These are phyloP conservation scores for Rubia yunnanensis DNA, from an alignment of 257 asterid genomes.

Conservation along the genomic window DNA sequence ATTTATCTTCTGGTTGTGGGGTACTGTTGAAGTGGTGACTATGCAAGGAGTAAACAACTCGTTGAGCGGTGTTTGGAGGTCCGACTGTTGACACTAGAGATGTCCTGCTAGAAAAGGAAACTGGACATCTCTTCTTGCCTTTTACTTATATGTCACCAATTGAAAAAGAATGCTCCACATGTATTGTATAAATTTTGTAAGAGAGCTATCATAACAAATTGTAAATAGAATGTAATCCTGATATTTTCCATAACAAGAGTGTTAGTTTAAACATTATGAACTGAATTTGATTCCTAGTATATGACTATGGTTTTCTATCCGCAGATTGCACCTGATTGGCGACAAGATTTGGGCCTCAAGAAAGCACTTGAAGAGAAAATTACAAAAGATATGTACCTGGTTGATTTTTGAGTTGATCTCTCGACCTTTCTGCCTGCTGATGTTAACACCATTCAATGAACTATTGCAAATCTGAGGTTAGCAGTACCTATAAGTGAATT, in stretches of 20 bases:
- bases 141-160: too few species aligned
- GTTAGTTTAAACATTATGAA: neutral
- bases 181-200: too few species aligned
- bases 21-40: slow-evolving; percentile 71
- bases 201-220: too few species aligned
- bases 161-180: too few species aligned
- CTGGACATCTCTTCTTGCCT: too few species aligned
- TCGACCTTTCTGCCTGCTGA: neutral
- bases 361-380: slow-evolving; percentile 79
- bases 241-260: neutral
- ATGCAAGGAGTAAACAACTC: slow-evolving; percentile 72
- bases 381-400: slow-evolving; percentile 45
- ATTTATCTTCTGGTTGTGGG: slow-evolving; percentile 83
- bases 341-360: slow-evolving; percentile 79
- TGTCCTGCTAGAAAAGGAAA: too few species aligned
- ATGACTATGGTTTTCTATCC: neutral
- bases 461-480: too few species aligned
- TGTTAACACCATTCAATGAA: too few species aligned
- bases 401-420: neutral
- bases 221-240: too few species aligned
- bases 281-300: neutral
- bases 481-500: too few species aligned
- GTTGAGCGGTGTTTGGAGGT: slow-evolving; percentile 83
- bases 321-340: slow-evolving; percentile 81
- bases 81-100: neutral